Base-by-base conservation (phyloP, 2,329 filamentous ascomycete species). In the Trichoderma polysporum region DNA sequence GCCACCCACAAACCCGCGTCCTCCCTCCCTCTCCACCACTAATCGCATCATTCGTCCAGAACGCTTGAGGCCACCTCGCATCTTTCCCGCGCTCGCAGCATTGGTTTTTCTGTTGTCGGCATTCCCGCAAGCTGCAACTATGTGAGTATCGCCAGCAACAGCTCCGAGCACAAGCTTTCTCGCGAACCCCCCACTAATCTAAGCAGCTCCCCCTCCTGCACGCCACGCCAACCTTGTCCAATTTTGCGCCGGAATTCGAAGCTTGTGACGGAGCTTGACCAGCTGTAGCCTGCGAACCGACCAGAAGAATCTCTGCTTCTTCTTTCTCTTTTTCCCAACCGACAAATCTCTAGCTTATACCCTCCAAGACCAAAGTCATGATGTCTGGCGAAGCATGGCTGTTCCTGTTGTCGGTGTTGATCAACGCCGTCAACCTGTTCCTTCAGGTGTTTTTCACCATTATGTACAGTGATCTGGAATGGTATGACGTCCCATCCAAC, bases 381-480 rank as follows among this genome's bases (percentile, higher is more conserved):
- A 97, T 97, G 94, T 97, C 94, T 77, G 94, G 94, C 81, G 94
- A 97, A 88, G 94, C 94, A 80, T 97, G 95, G 95, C 86, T 99
- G 80, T 99, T 96, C 85, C 90, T 99, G 76, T 87, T 99, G 82
- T 90, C 94, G 83, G 96, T 99, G 81, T 88, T 99, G 79, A 96
- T 99, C 86, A 99, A 99, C 85, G 95, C 95, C 84, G 94, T 99
- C 88, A 99, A 99, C 86, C 88, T 99, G 77, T 99, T 99, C 83
- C 87, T 99, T 67, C 96, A 99, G 85, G 95, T 99, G 75, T 99
- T 99, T 88, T 99, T 99, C 85, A 99, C 95, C 68, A 99, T 99
- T 79, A 99, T 99, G 96, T 99, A 98, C 84, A 97, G 93, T 82
- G 95, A 99, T 86, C 83, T 99, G 76, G 95, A 99, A 91, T 99